Percentiles rank a stretch among this genome's conserved stretches.
phyloP scores from a whole-genome alignment of 306 rosid genomes.

The Trifolium fragiferum region DNA sequence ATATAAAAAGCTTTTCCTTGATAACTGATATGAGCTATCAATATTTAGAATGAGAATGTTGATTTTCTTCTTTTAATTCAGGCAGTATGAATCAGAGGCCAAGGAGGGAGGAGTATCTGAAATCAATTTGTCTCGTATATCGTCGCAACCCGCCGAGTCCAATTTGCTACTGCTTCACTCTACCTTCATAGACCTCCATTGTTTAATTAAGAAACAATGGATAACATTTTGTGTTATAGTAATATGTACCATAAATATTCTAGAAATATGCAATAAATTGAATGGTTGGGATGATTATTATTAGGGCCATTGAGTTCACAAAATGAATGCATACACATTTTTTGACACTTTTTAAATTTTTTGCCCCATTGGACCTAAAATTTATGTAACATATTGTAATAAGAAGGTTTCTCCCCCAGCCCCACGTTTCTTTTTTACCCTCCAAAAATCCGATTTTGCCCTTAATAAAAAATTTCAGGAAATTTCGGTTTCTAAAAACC shows the following conservation, averaged over 20 bases:
- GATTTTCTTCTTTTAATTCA: slow-evolving; percentile 61
- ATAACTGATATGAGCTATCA: slow-evolving; percentile 37
- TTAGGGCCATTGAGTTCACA: slow-evolving; percentile 7
- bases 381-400: neutral
- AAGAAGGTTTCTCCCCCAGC: too few species aligned
- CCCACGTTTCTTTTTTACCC: too few species aligned
- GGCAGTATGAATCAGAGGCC: slow-evolving; percentile 59
- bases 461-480: too few species aligned
- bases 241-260: slow-evolving; percentile 53
- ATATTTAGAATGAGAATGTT: slow-evolving; percentile 46
- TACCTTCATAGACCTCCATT: slow-evolving; percentile 24
- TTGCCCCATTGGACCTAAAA: neutral
- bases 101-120: slow-evolving; percentile 63
- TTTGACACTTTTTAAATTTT: slow-evolving; percentile 21
- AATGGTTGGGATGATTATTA: slow-evolving; percentile 15
- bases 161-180: slow-evolving; percentile 6
- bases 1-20: slow-evolving; percentile 33
- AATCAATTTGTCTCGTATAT: slow-evolving; percentile 77
- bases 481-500: too few species aligned
- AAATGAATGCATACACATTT: neutral
- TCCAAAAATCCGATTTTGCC: too few species aligned
- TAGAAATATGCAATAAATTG: slow-evolving; percentile 47
- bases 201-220: slow-evolving; percentile 18
- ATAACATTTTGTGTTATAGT: slow-evolving; percentile 56
- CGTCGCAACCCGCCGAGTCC: too few species aligned